These are phyloP conservation scores for Yarrowia sp. DNA, from an alignment of 805 yeast genomes.

Conservation along the genomic window DNA sequence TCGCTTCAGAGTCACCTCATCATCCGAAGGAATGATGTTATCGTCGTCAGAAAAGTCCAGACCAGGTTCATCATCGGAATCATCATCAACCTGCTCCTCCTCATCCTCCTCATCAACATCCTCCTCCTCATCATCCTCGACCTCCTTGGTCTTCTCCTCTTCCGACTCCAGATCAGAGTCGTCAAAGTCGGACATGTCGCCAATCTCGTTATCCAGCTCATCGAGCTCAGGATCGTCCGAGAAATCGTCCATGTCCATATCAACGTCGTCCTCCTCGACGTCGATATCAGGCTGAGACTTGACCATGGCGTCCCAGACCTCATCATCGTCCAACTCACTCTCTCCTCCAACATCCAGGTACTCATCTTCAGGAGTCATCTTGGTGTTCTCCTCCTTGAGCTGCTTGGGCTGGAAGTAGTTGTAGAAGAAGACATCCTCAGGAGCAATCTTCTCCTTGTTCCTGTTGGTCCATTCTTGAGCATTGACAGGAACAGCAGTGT, in stretches of 20 bases:
- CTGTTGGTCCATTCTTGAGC: slow-evolving; percentile 74
- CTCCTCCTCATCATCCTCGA: slow-evolving; percentile 32
- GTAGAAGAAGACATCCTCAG: slow-evolving; percentile 85
- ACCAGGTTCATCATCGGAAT: slow-evolving; percentile 33
- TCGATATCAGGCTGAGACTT: slow-evolving; percentile 71
- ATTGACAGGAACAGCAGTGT: slow-evolving; percentile 66
- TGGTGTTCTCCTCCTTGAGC: slow-evolving; percentile 37
- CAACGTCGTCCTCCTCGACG: slow-evolving; percentile 52
- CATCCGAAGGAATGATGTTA: slow-evolving; percentile 43
- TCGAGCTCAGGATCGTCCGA: slow-evolving; percentile 45
- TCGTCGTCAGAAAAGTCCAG: slow-evolving; percentile 41
- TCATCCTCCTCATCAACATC: slow-evolving; percentile 32
- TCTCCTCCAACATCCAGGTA: slow-evolving; percentile 40
- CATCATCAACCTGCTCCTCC: slow-evolving; percentile 35
- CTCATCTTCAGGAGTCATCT: slow-evolving; percentile 37
- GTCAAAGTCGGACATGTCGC: slow-evolving; percentile 23
- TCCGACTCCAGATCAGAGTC: slow-evolving; percentile 33
- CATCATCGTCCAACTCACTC: slow-evolving; percentile 53
- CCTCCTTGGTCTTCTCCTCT: slow-evolving; percentile 30
- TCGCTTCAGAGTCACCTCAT: slow-evolving; percentile 34
- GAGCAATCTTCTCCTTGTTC: slow-evolving; percentile 63
- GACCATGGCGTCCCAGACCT: slow-evolving; percentile 77
- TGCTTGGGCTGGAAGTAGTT: slow-evolving; percentile 61
- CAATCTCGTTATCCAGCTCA: slow-evolving; percentile 37
- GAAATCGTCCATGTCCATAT: slow-evolving; percentile 36